phyloP scores from a whole-genome alignment of 2,329 filamentous ascomycete species.

The Phoma sp. region DNA sequence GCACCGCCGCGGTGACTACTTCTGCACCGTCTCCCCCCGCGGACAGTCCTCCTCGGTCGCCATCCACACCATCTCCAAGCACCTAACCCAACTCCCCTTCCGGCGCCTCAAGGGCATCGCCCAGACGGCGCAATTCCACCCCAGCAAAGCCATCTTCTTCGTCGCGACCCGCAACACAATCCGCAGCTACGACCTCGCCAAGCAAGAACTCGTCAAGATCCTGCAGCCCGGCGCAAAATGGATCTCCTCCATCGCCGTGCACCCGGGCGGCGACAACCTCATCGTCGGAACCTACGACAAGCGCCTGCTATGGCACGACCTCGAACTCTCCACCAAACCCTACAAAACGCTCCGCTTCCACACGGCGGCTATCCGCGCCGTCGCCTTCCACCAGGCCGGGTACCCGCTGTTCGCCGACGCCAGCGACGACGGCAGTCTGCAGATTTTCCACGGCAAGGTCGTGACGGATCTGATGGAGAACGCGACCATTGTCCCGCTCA shows the following conservation, averaged over 20 bases:
- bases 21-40: constrained; percentile 85
- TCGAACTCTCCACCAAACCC: constrained; percentile 86
- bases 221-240: constrained; percentile 91
- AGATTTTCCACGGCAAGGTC: constrained; percentile 97
- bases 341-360: constrained; percentile 99
- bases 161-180: constrained; percentile 94
- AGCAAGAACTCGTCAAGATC: constrained; percentile 90
- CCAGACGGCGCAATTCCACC: constrained; percentile 93
- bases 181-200: constrained; percentile 90
- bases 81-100: constrained; percentile 94
- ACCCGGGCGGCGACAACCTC: constrained; percentile 90
- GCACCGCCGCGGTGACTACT: constrained; percentile 94
- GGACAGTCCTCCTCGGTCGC: constrained; percentile 81
- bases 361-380: constrained; percentile 85
- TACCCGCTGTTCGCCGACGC: constrained; percentile 91
- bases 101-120: constrained; percentile 75
- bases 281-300: constrained; percentile 95
- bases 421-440: constrained; percentile 90
- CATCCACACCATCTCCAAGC: constrained; percentile 94
- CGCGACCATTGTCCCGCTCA: constrained; percentile 93
- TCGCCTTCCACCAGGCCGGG: constrained; percentile 80
- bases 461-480: constrained; percentile 95
- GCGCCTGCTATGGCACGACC: constrained; percentile 92
- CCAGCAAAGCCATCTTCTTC: constrained; percentile 89
- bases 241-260: constrained; percentile 94